A percentile compares a stretch with the other conserved stretches of the same genome.
phyloP scores from a whole-genome alignment of 306 rosid species.

The Abrus precatorius region DNA sequence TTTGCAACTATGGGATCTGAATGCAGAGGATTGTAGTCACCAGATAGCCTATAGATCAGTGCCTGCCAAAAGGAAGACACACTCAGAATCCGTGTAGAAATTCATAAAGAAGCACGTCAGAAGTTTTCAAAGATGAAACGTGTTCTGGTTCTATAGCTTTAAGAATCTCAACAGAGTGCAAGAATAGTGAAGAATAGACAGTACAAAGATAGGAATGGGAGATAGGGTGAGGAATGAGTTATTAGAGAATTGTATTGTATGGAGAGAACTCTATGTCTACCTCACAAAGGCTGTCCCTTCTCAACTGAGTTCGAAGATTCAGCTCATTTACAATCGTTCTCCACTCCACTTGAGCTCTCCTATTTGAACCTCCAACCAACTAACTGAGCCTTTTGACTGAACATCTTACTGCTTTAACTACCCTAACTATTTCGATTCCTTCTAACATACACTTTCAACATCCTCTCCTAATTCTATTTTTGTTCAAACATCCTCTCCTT shows the following conservation, averaged over 20 bases:
- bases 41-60: constrained; percentile 85
- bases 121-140: constrained; percentile 14
- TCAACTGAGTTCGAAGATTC: neutral
- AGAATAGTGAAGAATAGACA: neutral
- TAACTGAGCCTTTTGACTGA: neutral
- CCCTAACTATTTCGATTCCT: neutral
- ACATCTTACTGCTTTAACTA: neutral
- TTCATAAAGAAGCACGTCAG: constrained; percentile 23
- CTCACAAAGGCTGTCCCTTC: neutral
- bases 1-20: constrained; percentile 87
- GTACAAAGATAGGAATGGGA: neutral
- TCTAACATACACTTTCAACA: neutral
- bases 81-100: constrained; percentile 32
- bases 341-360: too few species aligned
- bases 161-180: constrained; percentile 1
- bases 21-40: constrained; percentile 94
- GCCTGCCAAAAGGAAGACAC: constrained; percentile 73
- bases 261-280: neutral
- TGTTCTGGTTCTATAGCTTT: neutral
- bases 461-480: too few species aligned
- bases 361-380: neutral
- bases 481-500: neutral
- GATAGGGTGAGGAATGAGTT: neutral
- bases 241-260: neutral
- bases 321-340: neutral